These are phyloP conservation scores for Lichtheimia hyalospora DNA, from an alignment of 371 early-diverging fungal species.

Conservation along the genomic window DNA sequence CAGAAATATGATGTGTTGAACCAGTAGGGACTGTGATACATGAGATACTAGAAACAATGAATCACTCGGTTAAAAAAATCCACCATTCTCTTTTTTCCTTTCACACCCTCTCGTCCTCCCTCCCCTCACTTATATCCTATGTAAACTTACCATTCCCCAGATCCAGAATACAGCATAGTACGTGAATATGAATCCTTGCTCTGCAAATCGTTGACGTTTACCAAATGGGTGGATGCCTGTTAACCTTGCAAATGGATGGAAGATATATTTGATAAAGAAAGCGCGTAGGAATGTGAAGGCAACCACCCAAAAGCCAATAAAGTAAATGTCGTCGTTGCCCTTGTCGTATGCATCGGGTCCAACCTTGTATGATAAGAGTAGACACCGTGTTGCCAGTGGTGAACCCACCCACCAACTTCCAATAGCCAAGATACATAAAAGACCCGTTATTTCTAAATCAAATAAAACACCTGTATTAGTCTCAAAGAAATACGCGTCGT, in stretches of 20 bases:
- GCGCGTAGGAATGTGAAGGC: slow-evolving; percentile 73
- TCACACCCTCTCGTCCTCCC: background rate
- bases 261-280: slow-evolving; percentile 55
- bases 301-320: slow-evolving; percentile 66
- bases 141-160: slow-evolving; percentile 59
- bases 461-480: too few species aligned
- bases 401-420: slow-evolving; percentile 15
- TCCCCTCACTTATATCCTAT: too few species aligned
- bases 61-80: too few species aligned
- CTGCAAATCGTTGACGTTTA: slow-evolving; percentile 66
- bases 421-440: slow-evolving; percentile 4
- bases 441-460: slow-evolving; percentile 21
- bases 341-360: slow-evolving; percentile 36
- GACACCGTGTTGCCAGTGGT: slow-evolving; percentile 18
- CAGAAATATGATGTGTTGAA: slow-evolving; percentile 67
- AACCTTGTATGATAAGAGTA: slow-evolving; percentile 19
- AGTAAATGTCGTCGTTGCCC: slow-evolving; percentile 58
- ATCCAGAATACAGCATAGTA: slow-evolving; percentile 63
- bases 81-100: background rate
- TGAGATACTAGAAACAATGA: slow-evolving; percentile 36
- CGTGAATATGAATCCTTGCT: slow-evolving; percentile 60
- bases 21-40: slow-evolving; percentile 70
- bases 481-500: background rate
- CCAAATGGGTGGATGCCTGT: slow-evolving; percentile 48
- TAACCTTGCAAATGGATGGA: slow-evolving; percentile 56